These are phyloP conservation scores for Rubia yunnanensis DNA, from an alignment of 257 asterid species.

Conservation along the genomic window DNA sequence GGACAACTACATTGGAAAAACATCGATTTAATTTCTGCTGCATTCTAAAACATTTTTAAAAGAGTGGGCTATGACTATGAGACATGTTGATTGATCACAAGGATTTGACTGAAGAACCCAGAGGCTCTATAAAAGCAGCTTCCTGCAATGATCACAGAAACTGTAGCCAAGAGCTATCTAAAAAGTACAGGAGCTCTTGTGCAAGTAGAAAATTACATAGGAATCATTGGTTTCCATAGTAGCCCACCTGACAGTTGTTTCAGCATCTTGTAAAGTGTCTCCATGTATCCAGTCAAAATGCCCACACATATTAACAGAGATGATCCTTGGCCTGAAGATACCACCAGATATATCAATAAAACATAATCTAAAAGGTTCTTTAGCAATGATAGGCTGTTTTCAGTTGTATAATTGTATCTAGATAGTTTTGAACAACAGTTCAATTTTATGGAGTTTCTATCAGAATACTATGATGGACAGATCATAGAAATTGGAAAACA, in stretches of 20 bases:
- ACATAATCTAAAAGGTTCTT: neutral
- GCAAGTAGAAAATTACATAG: neutral
- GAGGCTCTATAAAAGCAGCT: neutral
- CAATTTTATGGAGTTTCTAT: neutral
- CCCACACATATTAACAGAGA: slow-evolving; percentile 88
- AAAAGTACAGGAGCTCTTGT: neutral
- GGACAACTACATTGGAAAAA: neutral
- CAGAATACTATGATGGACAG: neutral
- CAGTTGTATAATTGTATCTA: neutral
- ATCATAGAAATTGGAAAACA: neutral
- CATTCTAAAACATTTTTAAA: neutral
- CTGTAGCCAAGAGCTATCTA: neutral
- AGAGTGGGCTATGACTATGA: neutral
- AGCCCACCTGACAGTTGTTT: slow-evolving; percentile 71
- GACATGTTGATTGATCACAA: neutral
- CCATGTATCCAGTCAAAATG: slow-evolving; percentile 93
- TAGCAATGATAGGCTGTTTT: neutral
- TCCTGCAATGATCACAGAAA: neutral
- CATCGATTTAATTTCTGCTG: neutral
- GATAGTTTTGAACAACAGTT: neutral
- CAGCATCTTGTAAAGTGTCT: slow-evolving; percentile 85
- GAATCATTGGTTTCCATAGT: neutral
- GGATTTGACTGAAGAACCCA: neutral
- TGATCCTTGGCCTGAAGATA: slow-evolving; percentile 85
- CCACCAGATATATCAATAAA: slow-evolving; percentile 11